A percentile compares a stretch with the other conserved stretches of the same genome.
Evolutionary conservation across 306 rosid species (phyloP).

Genomic region (Hippophae rhamnoides): DNA sequence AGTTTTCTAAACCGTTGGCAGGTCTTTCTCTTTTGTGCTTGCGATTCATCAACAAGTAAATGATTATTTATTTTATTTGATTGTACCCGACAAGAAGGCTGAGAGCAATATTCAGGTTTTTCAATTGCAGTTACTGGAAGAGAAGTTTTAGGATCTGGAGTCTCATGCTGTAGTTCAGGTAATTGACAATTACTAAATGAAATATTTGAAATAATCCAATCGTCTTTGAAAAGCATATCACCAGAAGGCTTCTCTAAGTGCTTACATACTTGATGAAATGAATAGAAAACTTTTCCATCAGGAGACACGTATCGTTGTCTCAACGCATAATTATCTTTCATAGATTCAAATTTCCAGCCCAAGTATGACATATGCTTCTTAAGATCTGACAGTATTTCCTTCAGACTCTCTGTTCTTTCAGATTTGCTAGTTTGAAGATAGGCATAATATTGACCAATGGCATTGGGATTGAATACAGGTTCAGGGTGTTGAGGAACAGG

Average conservation of each 20-base stretch:
- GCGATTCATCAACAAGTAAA: constrained; percentile 18
- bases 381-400: constrained; percentile 9
- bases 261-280: constrained; percentile 39
- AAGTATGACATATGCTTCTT: constrained; percentile 45
- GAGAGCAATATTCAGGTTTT: too few relatives aligned
- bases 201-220: constrained; percentile 10
- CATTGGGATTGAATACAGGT: constrained; percentile 37
- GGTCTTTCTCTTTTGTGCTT: constrained; percentile 27
- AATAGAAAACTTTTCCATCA: constrained; percentile 21
- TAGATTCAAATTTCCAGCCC: constrained; percentile 60
- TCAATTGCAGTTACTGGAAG: neutral
- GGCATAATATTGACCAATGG: constrained; percentile 30
- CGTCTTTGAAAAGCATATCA: constrained; percentile 20
- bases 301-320: constrained; percentile 35
- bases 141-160: neutral
- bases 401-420: neutral
- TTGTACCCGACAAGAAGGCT: too few relatives aligned
- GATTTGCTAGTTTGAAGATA: neutral
- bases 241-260: constrained; percentile 15
- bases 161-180: neutral
- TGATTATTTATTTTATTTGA: neutral
- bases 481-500: constrained; percentile 22
- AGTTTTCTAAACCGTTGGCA: constrained; percentile 14
- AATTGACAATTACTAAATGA: constrained; percentile 9
- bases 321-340: neutral